Conservation (phyloP, 2,329 filamentous ascomycete species). For the Diaporthe australafricana region DNA sequence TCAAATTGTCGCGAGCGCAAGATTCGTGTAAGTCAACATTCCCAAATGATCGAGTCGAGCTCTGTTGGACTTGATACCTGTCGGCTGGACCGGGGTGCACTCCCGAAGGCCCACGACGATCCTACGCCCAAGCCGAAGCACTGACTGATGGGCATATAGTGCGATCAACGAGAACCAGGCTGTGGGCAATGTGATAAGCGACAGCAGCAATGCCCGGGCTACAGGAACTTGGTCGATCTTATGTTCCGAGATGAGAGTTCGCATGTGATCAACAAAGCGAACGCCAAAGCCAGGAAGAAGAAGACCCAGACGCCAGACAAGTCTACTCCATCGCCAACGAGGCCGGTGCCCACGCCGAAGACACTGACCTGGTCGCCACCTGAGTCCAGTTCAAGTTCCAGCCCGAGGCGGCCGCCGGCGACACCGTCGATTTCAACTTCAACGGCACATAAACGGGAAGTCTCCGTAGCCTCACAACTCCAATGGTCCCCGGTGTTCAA, state of each 20-base stretch:
- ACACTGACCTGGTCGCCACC: constrained; percentile 33
- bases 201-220: constrained; percentile 64
- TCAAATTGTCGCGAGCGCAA: constrained; percentile 67
- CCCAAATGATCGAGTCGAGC: background rate
- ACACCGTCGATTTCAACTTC: constrained; percentile 14
- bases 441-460: background rate
- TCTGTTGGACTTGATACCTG: too few relatives aligned
- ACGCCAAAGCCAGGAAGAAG: constrained; percentile 49
- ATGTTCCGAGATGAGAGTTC: constrained; percentile 69
- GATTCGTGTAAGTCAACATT: constrained; percentile 59
- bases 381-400: constrained; percentile 10
- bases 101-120: constrained; percentile 1
- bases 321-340: constrained; percentile 12
- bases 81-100: background rate
- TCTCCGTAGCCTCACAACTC: background rate
- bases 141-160: constrained; percentile 50
- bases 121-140: background rate
- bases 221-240: constrained; percentile 65
- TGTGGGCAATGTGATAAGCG: constrained; percentile 68
- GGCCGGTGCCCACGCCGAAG: constrained; percentile 36
- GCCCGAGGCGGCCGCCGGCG: background rate
- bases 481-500: constrained; percentile 22
- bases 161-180: constrained; percentile 62
- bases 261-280: constrained; percentile 65
- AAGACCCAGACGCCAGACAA: constrained; percentile 24